Conservation (phyloP, 768 basidiomycete species). For the Infundibulicybe gibba region DNA sequence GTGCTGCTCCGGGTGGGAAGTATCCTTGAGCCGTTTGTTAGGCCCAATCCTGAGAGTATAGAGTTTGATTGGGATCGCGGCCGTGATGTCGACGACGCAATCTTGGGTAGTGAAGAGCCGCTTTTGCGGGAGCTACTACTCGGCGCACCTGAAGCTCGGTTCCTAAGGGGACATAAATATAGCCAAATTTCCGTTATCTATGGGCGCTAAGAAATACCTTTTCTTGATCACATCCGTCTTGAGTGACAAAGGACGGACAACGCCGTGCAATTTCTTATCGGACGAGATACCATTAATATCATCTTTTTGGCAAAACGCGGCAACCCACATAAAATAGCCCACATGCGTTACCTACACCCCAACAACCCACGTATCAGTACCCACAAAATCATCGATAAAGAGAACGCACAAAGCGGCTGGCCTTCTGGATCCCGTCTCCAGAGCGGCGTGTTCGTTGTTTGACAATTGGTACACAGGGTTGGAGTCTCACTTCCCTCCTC, state of each 20-base stretch:
- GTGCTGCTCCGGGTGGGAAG: slow-evolving; percentile 12
- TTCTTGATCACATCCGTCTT: slow-evolving; percentile 99
- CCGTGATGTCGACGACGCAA: slow-evolving; percentile 70
- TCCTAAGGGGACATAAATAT: slow-evolving; percentile 38
- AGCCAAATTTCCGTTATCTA: slow-evolving; percentile 2
- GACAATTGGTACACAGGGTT: slow-evolving; percentile 91
- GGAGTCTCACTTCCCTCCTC: slow-evolving; percentile 72
- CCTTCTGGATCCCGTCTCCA: slow-evolving; percentile 94
- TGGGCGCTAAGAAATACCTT: slow-evolving; percentile 42
- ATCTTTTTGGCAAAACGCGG: slow-evolving; percentile 2
- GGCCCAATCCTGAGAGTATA: slow-evolving; percentile 41
- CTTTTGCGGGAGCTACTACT: slow-evolving; percentile 65
- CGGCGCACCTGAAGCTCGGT: slow-evolving; percentile 76
- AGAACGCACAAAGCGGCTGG: slow-evolving; percentile 77
- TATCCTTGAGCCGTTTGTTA: slow-evolving; percentile 22
- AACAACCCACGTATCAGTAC: slow-evolving; percentile 11
- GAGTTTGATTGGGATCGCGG: slow-evolving; percentile 72
- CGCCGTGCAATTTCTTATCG: slow-evolving; percentile 88
- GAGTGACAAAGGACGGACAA: slow-evolving; percentile 88
- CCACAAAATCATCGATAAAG: slow-evolving; percentile 2
- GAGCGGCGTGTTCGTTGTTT: slow-evolving; percentile 91
- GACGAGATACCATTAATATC: slow-evolving; percentile 6
- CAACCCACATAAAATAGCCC: slow-evolving; percentile 85
- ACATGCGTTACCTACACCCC: slow-evolving; percentile 74
- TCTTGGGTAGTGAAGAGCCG: slow-evolving; percentile 59